Evolutionary conservation across 1,284 basidiomycete genomes (phyloP).

Genomic region (Cystobasidium slooffiae): DNA sequence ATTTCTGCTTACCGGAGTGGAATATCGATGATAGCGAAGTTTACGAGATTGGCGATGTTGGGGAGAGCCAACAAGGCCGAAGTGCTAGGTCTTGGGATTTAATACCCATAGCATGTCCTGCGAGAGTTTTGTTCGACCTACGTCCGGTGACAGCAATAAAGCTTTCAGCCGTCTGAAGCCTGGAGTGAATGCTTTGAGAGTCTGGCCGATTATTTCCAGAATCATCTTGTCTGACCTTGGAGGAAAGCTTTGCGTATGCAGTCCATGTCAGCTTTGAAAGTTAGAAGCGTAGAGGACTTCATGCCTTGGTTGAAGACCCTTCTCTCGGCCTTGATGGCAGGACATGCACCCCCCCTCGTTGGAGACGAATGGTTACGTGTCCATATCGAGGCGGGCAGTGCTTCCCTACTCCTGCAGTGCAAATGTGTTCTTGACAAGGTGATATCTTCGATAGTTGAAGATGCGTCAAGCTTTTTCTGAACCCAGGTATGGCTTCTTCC

Average conservation of each 20-base stretch:
- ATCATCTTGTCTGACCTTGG: constrained; percentile 17
- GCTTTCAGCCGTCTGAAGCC: constrained; percentile 16
- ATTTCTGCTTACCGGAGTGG: constrained; percentile 11
- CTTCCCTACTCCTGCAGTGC: constrained; percentile 13
- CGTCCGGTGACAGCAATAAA: constrained; percentile 21
- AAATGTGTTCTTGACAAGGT: constrained; percentile 12
- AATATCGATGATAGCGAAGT: constrained; percentile 22
- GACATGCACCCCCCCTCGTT: constrained; percentile 7
- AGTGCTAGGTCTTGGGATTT: constrained; percentile 3
- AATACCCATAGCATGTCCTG: constrained; percentile 6
- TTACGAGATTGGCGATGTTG: constrained; percentile 10
- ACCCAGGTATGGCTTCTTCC: constrained; percentile 13
- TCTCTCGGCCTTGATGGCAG: constrained; percentile 8
- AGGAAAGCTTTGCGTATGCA: constrained; percentile 20
- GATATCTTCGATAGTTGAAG: constrained; percentile 14
- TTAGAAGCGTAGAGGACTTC: constrained; percentile 14
- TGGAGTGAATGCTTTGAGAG: constrained; percentile 14
- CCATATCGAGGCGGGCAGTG: constrained; percentile 8
- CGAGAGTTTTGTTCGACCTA: constrained; percentile 1
- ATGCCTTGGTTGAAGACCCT: constrained; percentile 12
- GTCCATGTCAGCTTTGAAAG: constrained; percentile 21
- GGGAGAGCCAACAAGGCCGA: constrained; percentile 1
- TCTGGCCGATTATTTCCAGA: constrained; percentile 14
- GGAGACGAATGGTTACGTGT: constrained; percentile 11
- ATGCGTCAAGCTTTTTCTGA: constrained; percentile 9